Base-by-base conservation (phyloP, 1,284 basidiomycete genomes). In the Taiwanofungus camphoratus region DNA sequence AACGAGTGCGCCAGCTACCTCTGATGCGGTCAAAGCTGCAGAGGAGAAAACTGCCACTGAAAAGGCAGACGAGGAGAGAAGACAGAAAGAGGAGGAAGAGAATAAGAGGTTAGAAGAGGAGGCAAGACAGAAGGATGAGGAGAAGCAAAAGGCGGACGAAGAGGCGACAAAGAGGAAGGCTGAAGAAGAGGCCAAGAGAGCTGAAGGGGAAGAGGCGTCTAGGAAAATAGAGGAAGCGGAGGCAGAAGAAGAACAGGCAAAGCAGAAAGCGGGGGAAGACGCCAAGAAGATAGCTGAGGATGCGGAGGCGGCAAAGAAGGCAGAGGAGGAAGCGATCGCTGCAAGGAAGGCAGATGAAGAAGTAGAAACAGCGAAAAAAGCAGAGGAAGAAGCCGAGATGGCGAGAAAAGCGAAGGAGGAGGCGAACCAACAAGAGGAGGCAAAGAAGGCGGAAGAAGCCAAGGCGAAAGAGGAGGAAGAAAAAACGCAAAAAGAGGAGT, bases 391-490 rank as follows among this genome's bases (percentile, higher is more conserved):
- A 4, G 44, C 37, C 9, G 38, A 44, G n/a, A 23, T 22, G 7
- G n/a, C 13, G 20, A 38, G 23, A 23, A 32, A 44, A 27, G 23
- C 20, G 4, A 42, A 41, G 19, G 43, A 31, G 13, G 46, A 44
- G 15, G 37, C 22, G 5, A 23, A 12, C 19, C 42, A 45, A 31
- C 43, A 43, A 20, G 44, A 36, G 4, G 51, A 52, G 9, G 52
- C 49, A 5, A 39, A 63, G 37, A 58, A 57, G 26, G 32, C 9
- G 20, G 21, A 30, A 35, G 30, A n/a, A n/a, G 45, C 16, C 18
- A 11, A 36, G 27, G 41, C 65, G 54, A 41, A 52, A 13, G 30
- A 45, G 36, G 20, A 42, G 21, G 41, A 46, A 15, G 40, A 13
- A 24, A 18, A 11, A 6, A 18, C 20, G 11, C 18, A 12, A 37